Base-by-base conservation (phyloP, 108 stramenopile species). In the Cyclotella atomus region DNA sequence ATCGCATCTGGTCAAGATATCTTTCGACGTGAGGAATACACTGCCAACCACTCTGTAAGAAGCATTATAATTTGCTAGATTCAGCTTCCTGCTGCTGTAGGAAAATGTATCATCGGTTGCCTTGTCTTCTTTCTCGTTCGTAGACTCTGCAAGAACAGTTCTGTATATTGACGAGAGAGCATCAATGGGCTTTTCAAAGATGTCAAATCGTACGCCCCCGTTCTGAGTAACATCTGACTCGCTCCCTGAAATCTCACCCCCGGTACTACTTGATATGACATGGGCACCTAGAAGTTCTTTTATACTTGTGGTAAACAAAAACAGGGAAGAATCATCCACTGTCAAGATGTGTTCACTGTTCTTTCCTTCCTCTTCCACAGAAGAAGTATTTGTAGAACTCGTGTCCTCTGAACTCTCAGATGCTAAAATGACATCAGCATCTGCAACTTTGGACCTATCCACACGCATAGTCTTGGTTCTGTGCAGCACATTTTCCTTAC, bases 1-100 rank as follows among this genome's bases (percentile, higher is more conserved):
- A 52, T 85, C 62, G 63, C 89, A 90, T 4, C 62, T 82, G n/a
- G 68, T 63, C 28, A 90, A 46, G 57, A 90, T 77, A 3, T 80
- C 62, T 10, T 50, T 21, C 3, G 79, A 67, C 19, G 84, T 73
- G 3, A 90, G 44, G 19, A 73, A 60, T 0, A 85, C 79, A 21
- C 76, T 75, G 10, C 87, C 89, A 17, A 90, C 54, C 9, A 80
- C 56, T 17, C 68, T 59, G 68, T 80, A 80, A 46, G 68, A 54
- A 2, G 63, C 62, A 32, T 46, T 38, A 3, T 41, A 33, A 54
- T 34, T 71, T n/a, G 60, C 44, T 2, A 50, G 21, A 35, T 17
- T 64, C 17, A 25, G 28, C 10, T 30, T 57, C 30, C 32, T 57
- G 4, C 49, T 53, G 20, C 19, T 41, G 16, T 36, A 59, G 2